Percentiles rank a stretch among this genome's conserved stretches.
Evolutionary conservation across 768 basidiomycete genomes (phyloP).

Genomic region (Galerina sulciceps): DNA sequence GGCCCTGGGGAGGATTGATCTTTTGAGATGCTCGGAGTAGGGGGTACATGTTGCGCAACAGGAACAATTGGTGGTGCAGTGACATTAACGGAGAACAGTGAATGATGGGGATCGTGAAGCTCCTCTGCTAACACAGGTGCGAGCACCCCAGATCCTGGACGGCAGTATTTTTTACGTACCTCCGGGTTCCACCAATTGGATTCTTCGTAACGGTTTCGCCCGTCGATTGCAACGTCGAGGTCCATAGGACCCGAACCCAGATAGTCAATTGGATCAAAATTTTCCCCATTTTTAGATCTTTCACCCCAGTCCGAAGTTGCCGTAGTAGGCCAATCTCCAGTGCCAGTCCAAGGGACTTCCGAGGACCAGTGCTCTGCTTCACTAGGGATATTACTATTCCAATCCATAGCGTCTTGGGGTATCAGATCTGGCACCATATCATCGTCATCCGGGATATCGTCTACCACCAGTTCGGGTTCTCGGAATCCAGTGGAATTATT

Average conservation of each 20-base stretch:
- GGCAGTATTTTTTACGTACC: constrained; percentile 43
- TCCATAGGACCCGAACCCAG: constrained; percentile 23
- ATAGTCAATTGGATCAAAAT: constrained; percentile 31
- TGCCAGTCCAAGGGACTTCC: constrained; percentile 20
- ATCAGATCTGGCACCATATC: constrained; percentile 42
- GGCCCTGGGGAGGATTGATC: constrained; percentile 26
- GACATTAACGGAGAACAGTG: constrained; percentile 64
- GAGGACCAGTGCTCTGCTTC: constrained; percentile 19
- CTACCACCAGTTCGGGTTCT: constrained; percentile 59
- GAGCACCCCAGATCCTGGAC: constrained; percentile 75
- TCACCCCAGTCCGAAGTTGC: constrained; percentile 20
- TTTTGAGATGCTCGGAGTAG: constrained; percentile 17
- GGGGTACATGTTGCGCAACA: constrained; percentile 10
- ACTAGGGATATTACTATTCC: constrained; percentile 14
- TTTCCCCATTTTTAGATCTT: constrained; percentile 5
- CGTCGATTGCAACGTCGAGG: constrained; percentile 54
- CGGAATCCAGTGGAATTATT: constrained; percentile 43
- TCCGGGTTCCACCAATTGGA: constrained; percentile 69
- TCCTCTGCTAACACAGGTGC: constrained; percentile 69
- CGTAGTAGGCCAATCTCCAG: constrained; percentile 7
- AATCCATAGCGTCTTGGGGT: constrained; percentile 33
- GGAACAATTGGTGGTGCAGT: constrained; percentile 25
- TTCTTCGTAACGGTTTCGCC: constrained; percentile 65
- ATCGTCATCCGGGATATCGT: constrained; percentile 39
- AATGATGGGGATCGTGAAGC: constrained; percentile 75